phyloP scores from a whole-genome alignment of 1,284 basidiomycete genomes.

The Ceratobasidium sp. region DNA sequence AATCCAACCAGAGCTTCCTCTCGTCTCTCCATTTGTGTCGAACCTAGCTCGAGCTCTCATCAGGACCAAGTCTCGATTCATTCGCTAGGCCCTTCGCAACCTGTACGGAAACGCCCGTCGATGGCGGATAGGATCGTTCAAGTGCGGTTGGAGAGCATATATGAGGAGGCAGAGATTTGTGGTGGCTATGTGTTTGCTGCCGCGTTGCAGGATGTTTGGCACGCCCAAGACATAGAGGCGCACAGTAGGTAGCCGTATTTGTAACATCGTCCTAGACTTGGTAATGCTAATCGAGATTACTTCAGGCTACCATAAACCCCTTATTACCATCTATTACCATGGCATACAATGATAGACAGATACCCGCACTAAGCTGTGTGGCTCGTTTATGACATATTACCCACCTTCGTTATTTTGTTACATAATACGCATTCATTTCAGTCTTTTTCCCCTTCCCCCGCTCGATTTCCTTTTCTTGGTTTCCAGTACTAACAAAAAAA shows the following conservation, averaged over 20 bases:
- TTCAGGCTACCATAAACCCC: background rate
- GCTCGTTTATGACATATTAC: too few relatives aligned
- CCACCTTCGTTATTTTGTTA: too few relatives aligned
- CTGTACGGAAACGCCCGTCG: background rate
- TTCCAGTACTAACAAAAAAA: too few relatives aligned
- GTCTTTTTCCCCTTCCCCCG: too few relatives aligned
- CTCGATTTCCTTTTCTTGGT: too few relatives aligned
- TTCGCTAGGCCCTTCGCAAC: background rate
- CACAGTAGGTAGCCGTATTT: background rate
- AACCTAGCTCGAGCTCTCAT: conserved; percentile 11
- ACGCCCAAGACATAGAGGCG: conserved; percentile 34
- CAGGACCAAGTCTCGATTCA: background rate
- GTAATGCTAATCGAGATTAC: background rate
- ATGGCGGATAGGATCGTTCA: conserved; percentile 38
- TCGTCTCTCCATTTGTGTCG: conserved; percentile 4
- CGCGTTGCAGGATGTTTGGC: conserved; percentile 37
- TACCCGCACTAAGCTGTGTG: too few relatives aligned
- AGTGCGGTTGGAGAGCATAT: conserved; percentile 31
- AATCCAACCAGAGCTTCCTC: background rate
- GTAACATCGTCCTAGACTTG: background rate
- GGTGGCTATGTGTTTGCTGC: conserved; percentile 23
- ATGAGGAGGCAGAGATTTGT: conserved; percentile 15
- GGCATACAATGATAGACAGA: too few relatives aligned
- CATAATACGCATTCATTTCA: too few relatives aligned
- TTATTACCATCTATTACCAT: background rate